Evolutionary conservation across 2,329 filamentous ascomycete species (phyloP), one percentile per base, ranked within the genome.

Genomic region (Hymenoscyphus albidus): DNA sequence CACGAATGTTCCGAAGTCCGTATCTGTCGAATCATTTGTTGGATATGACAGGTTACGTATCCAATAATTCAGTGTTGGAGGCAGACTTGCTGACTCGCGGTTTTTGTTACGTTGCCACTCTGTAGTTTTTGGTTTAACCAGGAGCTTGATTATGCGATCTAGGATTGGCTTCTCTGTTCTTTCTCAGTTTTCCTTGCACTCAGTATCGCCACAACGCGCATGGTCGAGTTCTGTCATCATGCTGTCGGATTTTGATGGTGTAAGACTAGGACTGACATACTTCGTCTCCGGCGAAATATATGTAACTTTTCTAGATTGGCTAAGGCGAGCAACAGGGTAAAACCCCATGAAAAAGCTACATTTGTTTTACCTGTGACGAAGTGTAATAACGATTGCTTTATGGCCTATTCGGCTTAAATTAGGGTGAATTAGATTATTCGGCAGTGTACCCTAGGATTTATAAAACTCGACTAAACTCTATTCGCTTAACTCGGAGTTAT

Each of bases 21-120:
- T 2, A 32, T 31, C 51, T n/a, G 51, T 55, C 12, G 51, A n/a
- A n/a, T 27, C 31, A 12, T 12, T 55, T 22, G 13, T 27, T 9
- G 14, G 51, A 48, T 61, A 64, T 35, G 62, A 51, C 6, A 64
- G 44, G 18, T 61, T 40, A 27, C n/a, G 42, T 3, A 61, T 13
- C 10, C 54, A 38, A 32, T 61, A 64, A n/a, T 58, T 40, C 58
- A 64, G 39, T n/a, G 58, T 64, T 12, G 16, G 6, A n/a, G 62
- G 62, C 12, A 61, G 62, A 54, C 31, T 48, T 13, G 18, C n/a
- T 14, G 58, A 58, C 32, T 61, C 38, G 22, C 62, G 62, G 12
- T 61, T 39, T 18, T 18, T 10, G 42, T 61, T 39, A 12, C 40
- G 44, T 48, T 64, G 58, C 62, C 62, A 64, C 27, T 42, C 59